Evolutionary conservation across 768 basidiomycete genomes (phyloP).

Genomic region (Exidia glandulosa): DNA sequence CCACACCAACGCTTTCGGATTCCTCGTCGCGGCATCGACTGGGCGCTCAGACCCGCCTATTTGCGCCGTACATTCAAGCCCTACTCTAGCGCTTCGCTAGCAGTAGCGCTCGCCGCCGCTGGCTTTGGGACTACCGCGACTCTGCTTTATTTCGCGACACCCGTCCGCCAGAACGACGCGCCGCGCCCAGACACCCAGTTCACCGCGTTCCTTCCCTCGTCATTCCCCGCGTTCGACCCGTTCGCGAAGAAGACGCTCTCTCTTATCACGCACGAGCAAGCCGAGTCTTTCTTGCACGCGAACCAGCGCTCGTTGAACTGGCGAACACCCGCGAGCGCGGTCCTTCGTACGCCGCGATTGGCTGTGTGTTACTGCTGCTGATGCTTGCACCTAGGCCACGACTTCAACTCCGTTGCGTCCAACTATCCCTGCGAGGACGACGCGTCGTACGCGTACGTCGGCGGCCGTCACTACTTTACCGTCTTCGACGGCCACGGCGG

Average conservation of each 20-base stretch:
- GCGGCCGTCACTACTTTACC: constrained; percentile 34
- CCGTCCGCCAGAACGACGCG: background rate
- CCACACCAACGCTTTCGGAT: background rate
- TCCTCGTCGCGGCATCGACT: background rate
- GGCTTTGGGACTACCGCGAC: background rate
- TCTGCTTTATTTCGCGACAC: background rate
- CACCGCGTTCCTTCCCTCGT: background rate
- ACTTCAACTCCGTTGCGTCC: background rate
- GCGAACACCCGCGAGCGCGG: background rate
- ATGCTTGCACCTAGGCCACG: background rate
- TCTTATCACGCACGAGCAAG: background rate
- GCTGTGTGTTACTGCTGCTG: too few species aligned
- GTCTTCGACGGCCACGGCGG: constrained; percentile 92
- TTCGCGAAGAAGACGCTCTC: background rate
- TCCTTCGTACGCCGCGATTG: background rate
- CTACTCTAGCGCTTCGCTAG: background rate
- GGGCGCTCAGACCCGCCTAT: background rate
- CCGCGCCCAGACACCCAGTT: background rate
- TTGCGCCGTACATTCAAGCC: background rate
- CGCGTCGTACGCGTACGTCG: background rate
- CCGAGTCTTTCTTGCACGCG: background rate
- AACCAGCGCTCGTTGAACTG: background rate
- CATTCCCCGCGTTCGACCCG: background rate
- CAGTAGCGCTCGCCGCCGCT: background rate
- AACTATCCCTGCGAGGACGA: background rate